Base-by-base conservation (phyloP, 2,329 filamentous ascomycete genomes). In the Talaromyces albobiverticillius region DNA sequence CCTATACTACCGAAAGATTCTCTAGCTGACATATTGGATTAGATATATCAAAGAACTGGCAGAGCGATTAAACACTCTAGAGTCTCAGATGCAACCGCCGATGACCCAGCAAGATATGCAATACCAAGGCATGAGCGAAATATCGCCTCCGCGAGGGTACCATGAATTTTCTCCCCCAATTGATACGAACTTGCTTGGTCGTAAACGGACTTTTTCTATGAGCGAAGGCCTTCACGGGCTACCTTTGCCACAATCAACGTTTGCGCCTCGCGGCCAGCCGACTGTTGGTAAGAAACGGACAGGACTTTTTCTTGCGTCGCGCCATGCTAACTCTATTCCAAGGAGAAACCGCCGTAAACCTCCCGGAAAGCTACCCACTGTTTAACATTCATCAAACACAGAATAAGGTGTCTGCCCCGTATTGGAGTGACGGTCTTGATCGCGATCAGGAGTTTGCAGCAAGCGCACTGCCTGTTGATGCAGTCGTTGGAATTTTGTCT, bases 31-130 rank as follows among this genome's bases (percentile, higher is more conserved):
- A 56, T 67, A 59, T 54, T 45, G 45, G 16, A 46, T 43, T 56
- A 89, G 86, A 14, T 95, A 95, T 64, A 96, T 96, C 69, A 95
- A 95, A 68, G 90, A 95, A 69, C 81, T 96, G 20, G 90, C 90
- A 22, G 90, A 95, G 66, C 81, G 91, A 23, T 84, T 96, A 56
- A 85, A 92, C 63, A 86, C 83, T 41, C 86, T 96, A 43, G 91
- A 95, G 67, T 88, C 86, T 60, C 88, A 90, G 66, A 83, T 94
- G 54, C 72, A 76, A 52, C 73, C 73, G 3, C 59, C 66, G 13
- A 71, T 72, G 58, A 64, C 68, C 8, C 67, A 71, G 40, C 60
- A 69, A 23, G 73, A 75, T 25, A 71, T 74, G 54, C 71, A 68
- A 14, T 78, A 78, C 58, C 67, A 73, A 46, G 59, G 67, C 13